phyloP scores from a whole-genome alignment of 2,329 filamentous ascomycete species.

The Colletotrichum sansevieriae region DNA sequence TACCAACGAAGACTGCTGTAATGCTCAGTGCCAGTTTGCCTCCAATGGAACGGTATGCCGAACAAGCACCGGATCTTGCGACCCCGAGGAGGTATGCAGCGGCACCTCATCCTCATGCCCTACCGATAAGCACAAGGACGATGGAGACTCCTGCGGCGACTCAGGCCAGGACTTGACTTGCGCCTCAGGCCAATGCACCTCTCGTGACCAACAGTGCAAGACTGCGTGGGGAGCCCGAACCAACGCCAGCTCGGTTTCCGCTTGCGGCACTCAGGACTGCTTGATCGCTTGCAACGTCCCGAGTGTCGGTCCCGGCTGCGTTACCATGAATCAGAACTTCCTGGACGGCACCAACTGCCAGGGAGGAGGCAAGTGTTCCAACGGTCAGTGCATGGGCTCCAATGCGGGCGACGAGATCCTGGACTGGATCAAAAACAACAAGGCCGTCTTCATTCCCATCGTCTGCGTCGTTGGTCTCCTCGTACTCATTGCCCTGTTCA shows the following conservation, averaged over 20 bases:
- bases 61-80: constrained; percentile 82
- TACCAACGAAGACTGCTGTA: constrained; percentile 86
- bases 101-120: constrained; percentile 82
- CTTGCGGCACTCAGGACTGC: constrained; percentile 78
- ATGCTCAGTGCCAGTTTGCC: constrained; percentile 74
- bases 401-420: constrained; percentile 77
- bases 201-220: constrained; percentile 89
- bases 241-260: constrained; percentile 80
- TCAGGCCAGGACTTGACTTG: constrained; percentile 76
- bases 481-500: constrained; percentile 76
- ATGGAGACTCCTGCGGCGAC: constrained; percentile 80
- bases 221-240: constrained; percentile 83
- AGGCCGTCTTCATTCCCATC: constrained; percentile 85
- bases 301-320: constrained; percentile 76
- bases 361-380: constrained; percentile 82
- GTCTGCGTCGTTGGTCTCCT: constrained; percentile 77
- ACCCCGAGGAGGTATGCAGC: constrained; percentile 86
- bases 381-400: constrained; percentile 81
- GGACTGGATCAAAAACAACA: constrained; percentile 82
- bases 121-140: constrained; percentile 73
- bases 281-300: constrained; percentile 81
- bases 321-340: constrained; percentile 88
- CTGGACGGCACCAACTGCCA: constrained; percentile 90
- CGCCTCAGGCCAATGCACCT: constrained; percentile 94
- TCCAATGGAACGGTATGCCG: constrained; percentile 82